These are phyloP conservation scores for Neurospora pannonica DNA, from an alignment of 495 filamentous ascomycete species.

Conservation along the genomic window DNA sequence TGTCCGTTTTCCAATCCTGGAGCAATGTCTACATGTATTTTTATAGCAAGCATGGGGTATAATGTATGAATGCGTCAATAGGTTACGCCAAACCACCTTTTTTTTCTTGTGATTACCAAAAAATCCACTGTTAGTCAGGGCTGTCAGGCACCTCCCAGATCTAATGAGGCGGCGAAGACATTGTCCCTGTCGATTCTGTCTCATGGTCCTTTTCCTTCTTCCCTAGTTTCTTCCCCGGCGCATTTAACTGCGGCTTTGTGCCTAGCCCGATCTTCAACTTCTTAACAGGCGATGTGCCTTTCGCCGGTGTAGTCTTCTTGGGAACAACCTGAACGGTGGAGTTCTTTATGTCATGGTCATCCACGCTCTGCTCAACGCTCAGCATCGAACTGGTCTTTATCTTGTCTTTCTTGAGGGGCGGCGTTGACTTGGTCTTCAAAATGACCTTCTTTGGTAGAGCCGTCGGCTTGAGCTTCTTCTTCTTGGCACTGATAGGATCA, in stretches of 20 bases:
- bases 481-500: conserved; percentile 40
- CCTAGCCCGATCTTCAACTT: conserved; percentile 33
- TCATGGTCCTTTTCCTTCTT: conserved; percentile 35
- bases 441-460: conserved; percentile 36
- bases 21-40: neutral
- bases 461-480: conserved; percentile 38
- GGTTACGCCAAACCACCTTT: neutral
- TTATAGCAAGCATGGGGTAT: neutral
- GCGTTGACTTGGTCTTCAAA: conserved; percentile 35
- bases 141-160: neutral
- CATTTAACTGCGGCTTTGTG: conserved; percentile 29
- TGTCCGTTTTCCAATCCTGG: neutral
- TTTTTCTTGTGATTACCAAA: neutral
- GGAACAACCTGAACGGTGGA: conserved; percentile 33
- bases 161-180: conserved; percentile 37
- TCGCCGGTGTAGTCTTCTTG: conserved; percentile 31
- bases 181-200: conserved; percentile 40
- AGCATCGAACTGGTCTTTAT: conserved; percentile 30
- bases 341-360: conserved; percentile 27
- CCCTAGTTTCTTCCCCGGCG: conserved; percentile 26
- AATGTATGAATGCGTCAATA: neutral
- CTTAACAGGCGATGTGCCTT: conserved; percentile 34
- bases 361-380: conserved; percentile 31
- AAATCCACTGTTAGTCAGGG: neutral
- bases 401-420: conserved; percentile 35